These are phyloP conservation scores for Halteria grandinella DNA, from an alignment of 73 alveolate species.

Conservation along the genomic window DNA sequence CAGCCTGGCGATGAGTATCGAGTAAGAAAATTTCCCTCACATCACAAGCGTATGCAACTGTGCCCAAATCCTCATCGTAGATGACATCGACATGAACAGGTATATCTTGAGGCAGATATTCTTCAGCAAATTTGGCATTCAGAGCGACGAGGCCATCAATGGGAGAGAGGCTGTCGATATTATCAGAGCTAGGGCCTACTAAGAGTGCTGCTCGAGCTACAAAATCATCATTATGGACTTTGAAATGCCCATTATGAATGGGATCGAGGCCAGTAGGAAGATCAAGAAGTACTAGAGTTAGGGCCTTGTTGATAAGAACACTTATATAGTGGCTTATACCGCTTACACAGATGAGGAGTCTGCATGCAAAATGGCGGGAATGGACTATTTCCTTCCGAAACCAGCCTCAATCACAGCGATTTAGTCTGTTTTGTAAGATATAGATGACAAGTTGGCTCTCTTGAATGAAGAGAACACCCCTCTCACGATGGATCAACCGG, in stretches of 20 bases:
- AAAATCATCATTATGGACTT: slow-evolving; percentile 48
- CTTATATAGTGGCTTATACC: slow-evolving; percentile 21
- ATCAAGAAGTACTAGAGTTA: neutral
- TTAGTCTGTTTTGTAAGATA: neutral
- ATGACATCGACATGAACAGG: slow-evolving; percentile 53
- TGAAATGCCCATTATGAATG: slow-evolving; percentile 63
- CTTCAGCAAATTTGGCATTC: neutral
- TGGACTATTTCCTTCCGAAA: slow-evolving; percentile 44
- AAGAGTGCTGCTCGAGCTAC: slow-evolving; percentile 38
- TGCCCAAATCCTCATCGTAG: slow-evolving; percentile 34
- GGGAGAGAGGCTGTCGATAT: slow-evolving; percentile 28
- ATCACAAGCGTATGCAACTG: slow-evolving; percentile 15
- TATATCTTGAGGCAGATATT: slow-evolving; percentile 1
- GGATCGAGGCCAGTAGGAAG: slow-evolving; percentile 50
- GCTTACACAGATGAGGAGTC: slow-evolving; percentile 42
- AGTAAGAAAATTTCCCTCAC: neutral
- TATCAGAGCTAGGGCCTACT: neutral
- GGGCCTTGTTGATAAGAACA: slow-evolving; percentile 1
- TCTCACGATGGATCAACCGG: no score
- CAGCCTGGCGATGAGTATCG: neutral
- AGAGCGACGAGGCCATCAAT: slow-evolving; percentile 38
- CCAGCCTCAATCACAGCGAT: neutral
- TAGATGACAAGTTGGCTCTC: neutral
- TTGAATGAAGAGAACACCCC: no score
- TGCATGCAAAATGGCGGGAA: slow-evolving; percentile 32